These are phyloP conservation scores for Hypoxylon sp. DNA, from an alignment of 2,329 filamentous ascomycete genomes.

Conservation along the genomic window DNA sequence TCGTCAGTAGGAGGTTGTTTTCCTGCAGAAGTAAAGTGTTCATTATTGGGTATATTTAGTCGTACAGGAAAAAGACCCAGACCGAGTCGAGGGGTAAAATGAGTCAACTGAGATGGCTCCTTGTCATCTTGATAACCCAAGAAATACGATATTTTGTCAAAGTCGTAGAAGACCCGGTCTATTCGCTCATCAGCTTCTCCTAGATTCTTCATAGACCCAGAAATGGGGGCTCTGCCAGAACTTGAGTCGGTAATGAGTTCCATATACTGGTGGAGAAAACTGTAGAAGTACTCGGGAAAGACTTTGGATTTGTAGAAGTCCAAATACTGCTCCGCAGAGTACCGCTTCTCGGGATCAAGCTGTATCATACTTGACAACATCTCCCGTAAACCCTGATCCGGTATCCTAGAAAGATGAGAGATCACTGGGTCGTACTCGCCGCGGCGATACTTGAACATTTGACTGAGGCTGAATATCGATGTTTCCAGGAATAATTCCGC, in stretches of 20 bases:
- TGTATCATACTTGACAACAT: conserved; percentile 98
- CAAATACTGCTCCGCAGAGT: conserved; percentile 93
- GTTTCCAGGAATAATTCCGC: conserved; percentile 95
- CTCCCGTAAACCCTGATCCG: conserved; percentile 87
- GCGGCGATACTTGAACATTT: conserved; percentile 93
- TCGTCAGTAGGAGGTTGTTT: conserved; percentile 80
- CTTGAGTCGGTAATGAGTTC: conserved; percentile 92
- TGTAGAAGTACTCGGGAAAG: conserved; percentile 97
- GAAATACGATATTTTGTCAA: conserved; percentile 97
- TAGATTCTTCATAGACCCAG: conserved; percentile 78
- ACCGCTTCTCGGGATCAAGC: conserved; percentile 89
- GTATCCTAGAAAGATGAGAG: conserved; percentile 85
- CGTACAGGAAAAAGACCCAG: conserved; percentile 82
- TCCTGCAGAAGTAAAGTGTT: conserved; percentile 75
- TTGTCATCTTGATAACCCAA: conserved; percentile 78
- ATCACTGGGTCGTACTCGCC: conserved; percentile 92
- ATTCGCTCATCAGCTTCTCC: conserved; percentile 95
- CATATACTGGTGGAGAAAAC: conserved; percentile 98
- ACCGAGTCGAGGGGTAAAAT: conserved; percentile 65
- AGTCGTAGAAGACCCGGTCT: conserved; percentile 92
- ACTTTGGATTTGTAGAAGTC: conserved; percentile 93
- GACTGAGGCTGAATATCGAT: conserved; percentile 97
- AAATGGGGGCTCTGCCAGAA: conserved; percentile 80
- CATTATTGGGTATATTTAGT: conserved; percentile 88
- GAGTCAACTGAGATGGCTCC: conserved; percentile 49